phyloP scores from a whole-genome alignment of 352 stramenopile genomes.

The Blastocystis hominis region DNA sequence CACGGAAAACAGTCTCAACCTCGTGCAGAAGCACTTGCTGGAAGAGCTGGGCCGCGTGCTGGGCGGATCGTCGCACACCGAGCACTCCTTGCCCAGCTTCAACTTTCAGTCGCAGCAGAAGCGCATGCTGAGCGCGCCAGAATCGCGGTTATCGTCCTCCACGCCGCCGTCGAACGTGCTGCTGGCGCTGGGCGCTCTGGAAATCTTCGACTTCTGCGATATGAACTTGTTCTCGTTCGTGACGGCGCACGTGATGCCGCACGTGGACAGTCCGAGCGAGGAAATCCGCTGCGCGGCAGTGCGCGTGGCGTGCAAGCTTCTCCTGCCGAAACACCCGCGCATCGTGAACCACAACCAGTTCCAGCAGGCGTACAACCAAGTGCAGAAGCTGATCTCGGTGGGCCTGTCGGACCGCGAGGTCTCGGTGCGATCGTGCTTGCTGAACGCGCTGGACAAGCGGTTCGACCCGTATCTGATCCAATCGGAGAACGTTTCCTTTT shows the following conservation, averaged over 20 bases:
- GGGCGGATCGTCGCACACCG: conserved; percentile 61
- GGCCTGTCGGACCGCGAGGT: conserved; percentile 14
- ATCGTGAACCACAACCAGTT: background rate
- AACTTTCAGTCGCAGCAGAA: background rate
- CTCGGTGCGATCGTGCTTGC: conserved; percentile 5
- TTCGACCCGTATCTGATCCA: conserved; percentile 52
- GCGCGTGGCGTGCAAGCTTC: conserved; percentile 37
- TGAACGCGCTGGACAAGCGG: conserved; percentile 43
- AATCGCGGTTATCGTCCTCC: background rate
- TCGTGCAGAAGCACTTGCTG: conserved; percentile 72
- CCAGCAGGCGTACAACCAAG: conserved; percentile 25
- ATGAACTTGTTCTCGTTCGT: conserved; percentile 63
- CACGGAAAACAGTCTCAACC: conserved; percentile 63
- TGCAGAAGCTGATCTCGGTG: conserved; percentile 56
- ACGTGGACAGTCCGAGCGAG: conserved; percentile 46
- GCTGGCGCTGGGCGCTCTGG: conserved; percentile 68
- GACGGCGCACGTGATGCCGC: conserved; percentile 58
- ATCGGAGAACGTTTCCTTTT: conserved; percentile 71
- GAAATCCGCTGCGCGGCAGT: conserved; percentile 15
- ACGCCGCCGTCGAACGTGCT: conserved; percentile 62
- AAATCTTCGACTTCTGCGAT: conserved; percentile 70
- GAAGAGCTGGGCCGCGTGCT: conserved; percentile 75
- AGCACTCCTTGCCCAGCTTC: background rate
- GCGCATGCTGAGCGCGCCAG: background rate
- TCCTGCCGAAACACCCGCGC: background rate